A percentile compares a stretch with the other conserved stretches of the same genome.
Evolutionary conservation across 2,329 filamentous ascomycete species (phyloP).

Genomic region (Penicillium thymicola): DNA sequence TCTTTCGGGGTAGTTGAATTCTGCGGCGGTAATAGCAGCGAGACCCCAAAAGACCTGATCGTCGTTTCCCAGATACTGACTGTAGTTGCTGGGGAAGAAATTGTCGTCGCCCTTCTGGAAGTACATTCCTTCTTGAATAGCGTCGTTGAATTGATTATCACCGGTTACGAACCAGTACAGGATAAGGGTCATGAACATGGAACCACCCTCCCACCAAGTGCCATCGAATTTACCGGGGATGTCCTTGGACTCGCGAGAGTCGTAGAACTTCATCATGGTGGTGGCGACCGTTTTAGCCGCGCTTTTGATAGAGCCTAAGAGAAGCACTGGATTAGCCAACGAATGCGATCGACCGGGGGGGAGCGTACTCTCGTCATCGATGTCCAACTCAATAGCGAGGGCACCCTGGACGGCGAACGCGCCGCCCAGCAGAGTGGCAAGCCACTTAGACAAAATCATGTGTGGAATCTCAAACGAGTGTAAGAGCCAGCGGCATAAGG

Average conservation of each 20-base stretch:
- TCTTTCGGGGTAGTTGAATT: slow-evolving; percentile 71
- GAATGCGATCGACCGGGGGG: not conserved
- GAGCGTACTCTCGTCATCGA: slow-evolving; percentile 18
- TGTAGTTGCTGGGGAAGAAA: slow-evolving; percentile 67
- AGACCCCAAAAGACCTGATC: slow-evolving; percentile 80
- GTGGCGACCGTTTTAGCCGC: slow-evolving; percentile 36
- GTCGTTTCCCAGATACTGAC: slow-evolving; percentile 50
- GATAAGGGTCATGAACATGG: slow-evolving; percentile 66
- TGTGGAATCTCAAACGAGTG: slow-evolving; percentile 9
- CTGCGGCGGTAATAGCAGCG: slow-evolving; percentile 73
- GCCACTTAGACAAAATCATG: slow-evolving; percentile 22
- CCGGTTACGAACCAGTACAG: slow-evolving; percentile 85
- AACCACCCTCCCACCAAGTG: slow-evolving; percentile 66
- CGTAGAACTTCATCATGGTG: slow-evolving; percentile 41
- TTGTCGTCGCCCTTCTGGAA: slow-evolving; percentile 72
- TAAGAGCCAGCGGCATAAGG: slow-evolving; percentile 11
- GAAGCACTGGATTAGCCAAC: slow-evolving; percentile 3
- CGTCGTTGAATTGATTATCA: slow-evolving; percentile 67
- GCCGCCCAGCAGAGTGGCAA: slow-evolving; percentile 20
- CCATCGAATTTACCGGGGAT: slow-evolving; percentile 41
- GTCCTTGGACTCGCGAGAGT: slow-evolving; percentile 36
- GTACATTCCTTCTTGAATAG: slow-evolving; percentile 65
- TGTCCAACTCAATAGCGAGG: slow-evolving; percentile 17
- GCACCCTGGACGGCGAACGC: slow-evolving; percentile 17
- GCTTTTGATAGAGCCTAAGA: slow-evolving; percentile 32